phyloP scores from a whole-genome alignment of 441 rosid species.

The Erysimum cheiri region DNA sequence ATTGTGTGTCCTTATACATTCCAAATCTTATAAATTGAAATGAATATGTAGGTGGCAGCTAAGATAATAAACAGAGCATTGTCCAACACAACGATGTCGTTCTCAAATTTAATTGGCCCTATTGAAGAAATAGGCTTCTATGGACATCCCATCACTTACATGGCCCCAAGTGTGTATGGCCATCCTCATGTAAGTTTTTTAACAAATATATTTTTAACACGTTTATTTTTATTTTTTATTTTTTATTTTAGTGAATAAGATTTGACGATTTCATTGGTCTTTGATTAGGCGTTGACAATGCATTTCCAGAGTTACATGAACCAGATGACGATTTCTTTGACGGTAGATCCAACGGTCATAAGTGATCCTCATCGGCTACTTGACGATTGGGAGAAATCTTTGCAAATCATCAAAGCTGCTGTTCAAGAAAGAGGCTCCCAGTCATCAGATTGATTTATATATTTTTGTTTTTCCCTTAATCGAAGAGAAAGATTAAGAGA shows the following conservation, averaged over 20 bases:
- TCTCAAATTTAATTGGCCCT: conserved; percentile 74
- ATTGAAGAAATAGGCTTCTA: conserved; percentile 69
- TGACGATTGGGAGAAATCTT: conserved; percentile 59
- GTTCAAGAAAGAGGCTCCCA: conserved; percentile 11
- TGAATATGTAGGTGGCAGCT: conserved; percentile 48
- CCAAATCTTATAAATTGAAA: background rate
- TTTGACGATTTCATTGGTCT: background rate
- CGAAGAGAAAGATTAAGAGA: background rate
- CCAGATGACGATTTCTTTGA: conserved; percentile 60
- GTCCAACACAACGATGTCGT: conserved; percentile 59
- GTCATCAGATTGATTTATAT: background rate
- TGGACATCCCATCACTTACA: conserved; percentile 67
- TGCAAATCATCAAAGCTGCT: conserved; percentile 51
- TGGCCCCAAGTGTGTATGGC: conserved; percentile 77
- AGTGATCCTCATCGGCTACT: conserved; percentile 67
- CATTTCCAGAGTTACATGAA: conserved; percentile 73
- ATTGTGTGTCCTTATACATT: background rate
- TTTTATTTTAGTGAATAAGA: background rate
- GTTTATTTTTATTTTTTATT: background rate
- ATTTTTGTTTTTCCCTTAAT: background rate
- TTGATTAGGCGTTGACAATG: conserved; percentile 63
- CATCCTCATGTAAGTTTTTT: conserved; percentile 62
- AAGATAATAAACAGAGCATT: conserved; percentile 48
- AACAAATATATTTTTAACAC: background rate
- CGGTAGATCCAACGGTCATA: conserved; percentile 68